phyloP scores from a whole-genome alignment of 1,284 basidiomycete species.

The Trichosporon ovoides region DNA sequence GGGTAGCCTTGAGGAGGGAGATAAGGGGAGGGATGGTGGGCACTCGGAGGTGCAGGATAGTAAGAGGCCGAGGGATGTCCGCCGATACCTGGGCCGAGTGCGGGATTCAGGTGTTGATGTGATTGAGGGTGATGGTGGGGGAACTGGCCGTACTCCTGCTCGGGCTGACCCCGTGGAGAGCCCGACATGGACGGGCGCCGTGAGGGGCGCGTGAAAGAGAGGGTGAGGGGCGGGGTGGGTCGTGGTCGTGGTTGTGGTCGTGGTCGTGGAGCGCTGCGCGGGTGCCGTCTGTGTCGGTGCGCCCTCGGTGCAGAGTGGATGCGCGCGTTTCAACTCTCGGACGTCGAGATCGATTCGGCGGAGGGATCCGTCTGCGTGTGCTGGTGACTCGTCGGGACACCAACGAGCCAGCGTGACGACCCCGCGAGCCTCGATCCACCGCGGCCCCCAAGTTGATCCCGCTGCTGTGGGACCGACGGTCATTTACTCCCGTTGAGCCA shows the following conservation, averaged over 20 bases:
- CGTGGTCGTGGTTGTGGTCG: neutral
- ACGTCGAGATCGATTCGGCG: constrained; percentile 1
- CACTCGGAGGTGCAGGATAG: neutral
- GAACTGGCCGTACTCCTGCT: neutral
- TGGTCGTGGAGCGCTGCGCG: neutral
- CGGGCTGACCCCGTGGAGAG: constrained; percentile 4
- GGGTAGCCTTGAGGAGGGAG: constrained; percentile 5
- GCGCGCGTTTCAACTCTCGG: constrained; percentile 4
- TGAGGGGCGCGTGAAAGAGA: neutral
- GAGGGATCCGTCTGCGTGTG: neutral
- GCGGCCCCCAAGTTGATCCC: neutral
- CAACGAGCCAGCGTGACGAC: neutral
- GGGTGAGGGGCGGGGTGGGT: neutral
- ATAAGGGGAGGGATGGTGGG: neutral
- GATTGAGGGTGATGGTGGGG: neutral
- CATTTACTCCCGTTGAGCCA: too few species aligned
- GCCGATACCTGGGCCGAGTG: neutral
- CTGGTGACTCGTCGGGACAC: constrained; percentile 1
- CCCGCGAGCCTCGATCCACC: neutral
- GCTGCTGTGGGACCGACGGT: too few species aligned
- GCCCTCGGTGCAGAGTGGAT: neutral
- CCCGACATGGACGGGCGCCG: constrained; percentile 5
- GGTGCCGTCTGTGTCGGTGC: neutral
- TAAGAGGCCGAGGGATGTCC: neutral
- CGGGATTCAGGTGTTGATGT: neutral